A percentile compares a stretch with the other conserved stretches of the same genome.
Evolutionary conservation across 148 eudicot genomes (phyloP).

Genomic region (Simmondsia chinensis): DNA sequence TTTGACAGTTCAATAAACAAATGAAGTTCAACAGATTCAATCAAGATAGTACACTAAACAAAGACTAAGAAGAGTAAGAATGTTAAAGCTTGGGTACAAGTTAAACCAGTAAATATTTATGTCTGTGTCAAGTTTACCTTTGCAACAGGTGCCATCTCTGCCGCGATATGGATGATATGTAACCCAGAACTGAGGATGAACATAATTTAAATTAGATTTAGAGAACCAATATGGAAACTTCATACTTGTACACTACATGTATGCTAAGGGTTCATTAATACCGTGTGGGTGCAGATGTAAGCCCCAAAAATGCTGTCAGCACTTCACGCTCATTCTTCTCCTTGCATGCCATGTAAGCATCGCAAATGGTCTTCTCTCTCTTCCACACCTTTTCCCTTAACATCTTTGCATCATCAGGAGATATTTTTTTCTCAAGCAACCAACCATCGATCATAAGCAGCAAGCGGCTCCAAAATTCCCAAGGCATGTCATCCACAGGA

Average conservation of each 20-base stretch:
- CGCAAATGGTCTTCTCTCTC: slow-evolving; percentile 52
- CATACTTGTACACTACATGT: neutral
- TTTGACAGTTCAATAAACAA: too few species aligned
- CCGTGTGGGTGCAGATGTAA: slow-evolving; percentile 56
- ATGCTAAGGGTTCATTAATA: slow-evolving; percentile 8
- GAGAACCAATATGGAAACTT: too few species aligned
- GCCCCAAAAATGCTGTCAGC: slow-evolving; percentile 37
- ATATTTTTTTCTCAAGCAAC: slow-evolving; percentile 75
- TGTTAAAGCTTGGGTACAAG: too few species aligned
- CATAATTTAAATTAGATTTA: neutral
- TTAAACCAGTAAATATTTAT: too few species aligned
- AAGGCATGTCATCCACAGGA: slow-evolving; percentile 70
- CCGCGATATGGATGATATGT: slow-evolving; percentile 89
- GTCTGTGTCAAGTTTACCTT: slow-evolving; percentile 43
- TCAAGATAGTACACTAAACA: neutral
- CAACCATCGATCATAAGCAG: slow-evolving; percentile 88
- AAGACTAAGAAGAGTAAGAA: neutral
- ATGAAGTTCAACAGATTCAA: too few species aligned
- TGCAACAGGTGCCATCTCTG: slow-evolving; percentile 99
- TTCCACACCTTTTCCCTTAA: slow-evolving; percentile 86
- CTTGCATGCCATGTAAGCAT: slow-evolving; percentile 59
- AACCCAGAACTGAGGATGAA: slow-evolving; percentile 55
- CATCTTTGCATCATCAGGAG: slow-evolving; percentile 42
- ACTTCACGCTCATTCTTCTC: slow-evolving; percentile 58
- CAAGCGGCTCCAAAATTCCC: slow-evolving; percentile 82